Evolutionary conservation across 805 yeast species (phyloP), one percentile per base, ranked within the genome.

Genomic region (Candida silvatica): DNA sequence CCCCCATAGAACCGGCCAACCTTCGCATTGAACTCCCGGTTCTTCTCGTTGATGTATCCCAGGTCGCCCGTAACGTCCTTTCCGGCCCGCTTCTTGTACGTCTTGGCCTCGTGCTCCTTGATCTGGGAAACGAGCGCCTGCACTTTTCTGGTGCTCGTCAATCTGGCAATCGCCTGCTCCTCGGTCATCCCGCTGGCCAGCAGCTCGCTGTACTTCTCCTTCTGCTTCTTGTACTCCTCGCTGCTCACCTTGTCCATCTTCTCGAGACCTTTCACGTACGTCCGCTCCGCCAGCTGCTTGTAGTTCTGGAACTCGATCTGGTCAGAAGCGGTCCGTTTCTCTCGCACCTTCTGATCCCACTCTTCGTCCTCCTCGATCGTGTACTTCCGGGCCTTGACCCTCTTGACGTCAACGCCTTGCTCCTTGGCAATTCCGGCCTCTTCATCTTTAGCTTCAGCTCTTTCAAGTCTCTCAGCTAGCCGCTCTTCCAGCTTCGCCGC

Each of bases 11-110:
- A n/a, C 22, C 87, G 61, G 30, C 70, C 55, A 43, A 83, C 59
- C 48, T 83, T 82, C 50, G 69, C 71, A 56, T 82, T 83, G 56
- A 82, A 83, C 45, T 79, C 78, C 49, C 68, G 71, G 61, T 83
- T 83, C 54, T 77, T 78, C 43, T 77, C 85, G 50, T 79, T 82
- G 49, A 83, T 73, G 52, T 59, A 69, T 20, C 69, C 61, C 4
- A 59, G 61, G 15, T 51, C 63, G 4, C 51, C 60, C 4, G 52
- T 66, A 3, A 51, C 61, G 12, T 12, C 23, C 16, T 30, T 34
- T 4, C 31, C 48, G 45, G 57, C 57, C 42, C 69, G 57, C 45
- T 69, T 58, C 33, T 55, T 56, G 42, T 52, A 51, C 30, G 57
- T 55, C 20, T 58, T 57, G 47, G 51, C 57, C 37, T 63, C 62